Percentiles rank a stretch among this genome's conserved stretches.
These are phyloP conservation scores for Melanogaster broomeanus DNA, from an alignment of 768 basidiomycete species.

Conservation along the genomic window DNA sequence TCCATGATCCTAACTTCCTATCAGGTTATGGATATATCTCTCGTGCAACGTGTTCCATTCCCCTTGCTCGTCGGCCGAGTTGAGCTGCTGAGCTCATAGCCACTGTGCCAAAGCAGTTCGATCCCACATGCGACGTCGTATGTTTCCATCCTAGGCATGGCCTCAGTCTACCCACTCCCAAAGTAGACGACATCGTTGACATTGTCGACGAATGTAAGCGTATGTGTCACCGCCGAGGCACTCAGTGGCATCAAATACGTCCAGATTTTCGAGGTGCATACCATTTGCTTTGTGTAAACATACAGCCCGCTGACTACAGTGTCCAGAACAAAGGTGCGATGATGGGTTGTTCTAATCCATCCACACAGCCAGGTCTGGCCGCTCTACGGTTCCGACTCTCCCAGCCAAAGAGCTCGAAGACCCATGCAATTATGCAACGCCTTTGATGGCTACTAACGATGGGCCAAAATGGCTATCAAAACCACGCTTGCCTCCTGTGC, in stretches of 20 bases:
- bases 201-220: constrained; percentile 76
- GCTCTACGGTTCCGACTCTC: constrained; percentile 66
- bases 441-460: constrained; percentile 30
- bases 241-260: constrained; percentile 74
- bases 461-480: constrained; percentile 59
- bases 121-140: constrained; percentile 82
- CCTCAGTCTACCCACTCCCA: constrained; percentile 74
- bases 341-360: constrained; percentile 96
- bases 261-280: constrained; percentile 84
- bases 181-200: constrained; percentile 52
- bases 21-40: background rate
- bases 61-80: background rate
- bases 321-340: constrained; percentile 87
- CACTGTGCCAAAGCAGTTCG: constrained; percentile 42
- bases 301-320: constrained; percentile 3
- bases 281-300: background rate
- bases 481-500: constrained; percentile 71
- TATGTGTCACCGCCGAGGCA: constrained; percentile 61
- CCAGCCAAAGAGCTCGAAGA: constrained; percentile 67
- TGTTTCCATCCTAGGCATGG: constrained; percentile 88
- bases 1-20: no score
- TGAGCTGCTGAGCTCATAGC: background rate
- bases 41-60: background rate
- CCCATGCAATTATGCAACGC: constrained; percentile 49
- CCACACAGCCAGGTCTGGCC: constrained; percentile 94